Conservation (phyloP, 2,329 filamentous ascomycete species). For the Venturiaceae sp. region DNA sequence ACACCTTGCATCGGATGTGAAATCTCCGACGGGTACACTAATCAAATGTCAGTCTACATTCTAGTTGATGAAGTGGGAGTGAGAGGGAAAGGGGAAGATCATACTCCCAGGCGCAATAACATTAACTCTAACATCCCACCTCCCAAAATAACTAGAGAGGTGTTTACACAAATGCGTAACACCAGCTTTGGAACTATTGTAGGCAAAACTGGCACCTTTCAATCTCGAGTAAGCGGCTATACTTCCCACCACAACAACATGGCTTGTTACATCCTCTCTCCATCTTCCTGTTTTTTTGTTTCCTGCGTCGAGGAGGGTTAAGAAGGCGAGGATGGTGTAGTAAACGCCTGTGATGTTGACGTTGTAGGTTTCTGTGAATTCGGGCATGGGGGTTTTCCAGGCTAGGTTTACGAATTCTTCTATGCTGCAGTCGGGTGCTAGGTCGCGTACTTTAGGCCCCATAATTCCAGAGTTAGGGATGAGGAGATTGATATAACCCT, state of each 20-base stretch:
- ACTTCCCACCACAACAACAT: slow-evolving; percentile 5
- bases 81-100: slow-evolving; percentile 4
- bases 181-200: slow-evolving; percentile 34
- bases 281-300: slow-evolving; percentile 23
- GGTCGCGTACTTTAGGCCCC: neutral
- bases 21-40: slow-evolving; percentile 34
- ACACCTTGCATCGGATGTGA: neutral
- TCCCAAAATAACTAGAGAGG: slow-evolving; percentile 28
- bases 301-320: slow-evolving; percentile 29
- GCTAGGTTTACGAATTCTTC: slow-evolving; percentile 5
- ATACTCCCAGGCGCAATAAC: slow-evolving; percentile 34
- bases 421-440: neutral
- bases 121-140: slow-evolving; percentile 36
- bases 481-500: slow-evolving; percentile 40
- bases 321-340: slow-evolving; percentile 30
- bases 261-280: slow-evolving; percentile 1
- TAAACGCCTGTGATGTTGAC: slow-evolving; percentile 28
- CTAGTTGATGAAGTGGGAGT: neutral
- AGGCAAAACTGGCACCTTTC: slow-evolving; percentile 27
- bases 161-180: slow-evolving; percentile 36
- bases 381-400: slow-evolving; percentile 4
- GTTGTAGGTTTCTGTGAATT: slow-evolving; percentile 4
- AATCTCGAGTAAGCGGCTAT: slow-evolving; percentile 19
- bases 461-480: slow-evolving; percentile 39
- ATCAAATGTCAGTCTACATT: neutral